Percentiles rank a stretch among this genome's conserved stretches.
phyloP scores from a whole-genome alignment of 2,329 filamentous ascomycete species.

The Aspergillus thermomutatus region DNA sequence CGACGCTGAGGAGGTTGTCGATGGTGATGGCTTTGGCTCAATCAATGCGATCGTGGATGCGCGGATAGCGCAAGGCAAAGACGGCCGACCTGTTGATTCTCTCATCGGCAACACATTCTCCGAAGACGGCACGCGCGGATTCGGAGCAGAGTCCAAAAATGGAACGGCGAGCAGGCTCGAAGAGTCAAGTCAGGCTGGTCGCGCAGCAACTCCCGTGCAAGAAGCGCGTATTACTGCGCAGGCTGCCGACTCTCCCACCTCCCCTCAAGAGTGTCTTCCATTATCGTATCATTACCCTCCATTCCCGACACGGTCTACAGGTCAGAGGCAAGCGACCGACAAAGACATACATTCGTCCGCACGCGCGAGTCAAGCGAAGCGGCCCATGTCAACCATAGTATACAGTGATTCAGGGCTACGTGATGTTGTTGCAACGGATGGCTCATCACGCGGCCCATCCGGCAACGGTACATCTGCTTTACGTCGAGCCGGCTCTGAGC shows the following conservation, averaged over 20 bases:
- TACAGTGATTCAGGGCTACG: slow-evolving; percentile 10
- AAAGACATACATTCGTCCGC: slow-evolving; percentile 6
- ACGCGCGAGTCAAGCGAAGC: slow-evolving; percentile 10
- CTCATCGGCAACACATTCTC: background rate
- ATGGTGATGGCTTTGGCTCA: slow-evolving; percentile 47
- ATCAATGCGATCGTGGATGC: slow-evolving; percentile 46
- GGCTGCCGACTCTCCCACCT: slow-evolving; percentile 17
- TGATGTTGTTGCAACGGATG: slow-evolving; percentile 7
- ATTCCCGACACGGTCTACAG: slow-evolving; percentile 3
- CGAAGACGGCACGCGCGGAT: background rate
- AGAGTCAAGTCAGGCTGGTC: slow-evolving; percentile 18
- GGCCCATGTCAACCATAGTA: slow-evolving; percentile 19
- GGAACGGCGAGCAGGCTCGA: background rate
- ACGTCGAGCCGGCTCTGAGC: slow-evolving; percentile 2
- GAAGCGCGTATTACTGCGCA: slow-evolving; percentile 8
- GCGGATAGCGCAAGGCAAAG: slow-evolving; percentile 8
- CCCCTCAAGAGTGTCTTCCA: slow-evolving; percentile 11
- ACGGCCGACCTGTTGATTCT: background rate
- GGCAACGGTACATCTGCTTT: slow-evolving; percentile 4
- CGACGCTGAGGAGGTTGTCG: slow-evolving; percentile 41
- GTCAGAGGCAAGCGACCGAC: background rate
- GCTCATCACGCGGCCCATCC: slow-evolving; percentile 2
- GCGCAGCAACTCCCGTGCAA: slow-evolving; percentile 19
- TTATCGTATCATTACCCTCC: slow-evolving; percentile 19
- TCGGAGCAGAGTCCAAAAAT: background rate